phyloP scores from a whole-genome alignment of 768 basidiomycete species.

The Panellus pusillus region DNA sequence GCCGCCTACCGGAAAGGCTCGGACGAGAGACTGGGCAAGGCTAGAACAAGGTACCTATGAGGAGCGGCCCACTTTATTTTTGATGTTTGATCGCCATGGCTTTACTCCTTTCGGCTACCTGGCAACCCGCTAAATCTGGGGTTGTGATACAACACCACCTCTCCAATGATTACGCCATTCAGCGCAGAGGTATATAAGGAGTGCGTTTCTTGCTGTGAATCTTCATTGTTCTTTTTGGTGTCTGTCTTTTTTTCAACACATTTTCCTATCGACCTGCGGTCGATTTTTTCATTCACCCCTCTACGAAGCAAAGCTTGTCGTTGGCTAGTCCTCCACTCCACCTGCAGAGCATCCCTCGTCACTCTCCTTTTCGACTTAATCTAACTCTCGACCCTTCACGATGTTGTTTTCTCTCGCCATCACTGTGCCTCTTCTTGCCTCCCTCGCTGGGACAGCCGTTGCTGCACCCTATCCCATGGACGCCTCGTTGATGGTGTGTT shows the following conservation, averaged over 20 bases:
- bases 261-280: constrained; percentile 16
- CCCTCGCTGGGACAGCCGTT: constrained; percentile 25
- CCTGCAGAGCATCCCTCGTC: constrained; percentile 18
- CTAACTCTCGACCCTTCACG: constrained; percentile 5
- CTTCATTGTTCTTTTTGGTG: constrained; percentile 11
- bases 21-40: no score
- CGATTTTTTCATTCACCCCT: constrained; percentile 1
- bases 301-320: constrained; percentile 13
- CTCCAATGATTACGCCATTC: no score
- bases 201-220: neutral
- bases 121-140: no score
- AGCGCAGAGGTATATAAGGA: neutral
- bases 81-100: no score
- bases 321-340: constrained; percentile 18
- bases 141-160: no score
- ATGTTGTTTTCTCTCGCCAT: constrained; percentile 31
- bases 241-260: constrained; percentile 17
- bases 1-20: no score
- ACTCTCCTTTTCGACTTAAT: constrained; percentile 1
- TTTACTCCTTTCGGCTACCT: no score
- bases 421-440: constrained; percentile 24
- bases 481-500: constrained; percentile 17
- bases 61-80: no score
- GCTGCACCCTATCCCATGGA: constrained; percentile 28
- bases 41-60: no score